Evolutionary conservation across 164 flowering plant genomes (phyloP), one percentile per base, ranked within the genome.

Genomic region (Tetracentron sinense): DNA sequence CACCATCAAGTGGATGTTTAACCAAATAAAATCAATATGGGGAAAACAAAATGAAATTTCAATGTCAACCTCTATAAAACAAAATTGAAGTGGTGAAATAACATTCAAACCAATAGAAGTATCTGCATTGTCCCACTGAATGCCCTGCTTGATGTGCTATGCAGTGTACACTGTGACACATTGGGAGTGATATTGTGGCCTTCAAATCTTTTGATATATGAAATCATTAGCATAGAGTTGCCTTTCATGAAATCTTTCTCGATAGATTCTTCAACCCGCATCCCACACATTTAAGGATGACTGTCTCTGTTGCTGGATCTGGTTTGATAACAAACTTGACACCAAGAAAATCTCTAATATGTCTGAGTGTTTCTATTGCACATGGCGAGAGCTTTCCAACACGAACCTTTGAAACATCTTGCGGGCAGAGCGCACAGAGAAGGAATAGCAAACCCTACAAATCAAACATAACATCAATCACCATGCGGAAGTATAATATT

Each of bases 331-430:
- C 76, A 67, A 94, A 94, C 60, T 72, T 83, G 17, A 91, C 85
- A 26, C 78, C 83, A 52, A 91, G 82, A 67, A 94, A 91, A 64
- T 94, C 97, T 58, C 72, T 71, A 61, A 94, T 88, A 65, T 76
- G 72, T 74, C 97, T 81, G 7, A 94, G 84, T 20, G 92, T 83
- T 60, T 94, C 90, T 7, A 91, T 85, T 62, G 85, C 95, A 74
- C 89, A 78, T 1, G 91, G 90, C 4, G 93, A 81, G 27, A 94
- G 87, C 82, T 85, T 86, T 31, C 96, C 97, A 0, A 94, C 97
- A 29, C 97, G 92, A 63, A 89, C 79, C 73, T 89, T 89, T 0
- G 95, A 89, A 48, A 94, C 84, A 76, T 94, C 95, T 72, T 71
- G 85, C 0, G 90, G 93, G 64, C 96, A 83, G 60, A 94, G 50